Conservation (phyloP, 768 basidiomycete species). For the Rhodosporidiobolus odoratus region DNA sequence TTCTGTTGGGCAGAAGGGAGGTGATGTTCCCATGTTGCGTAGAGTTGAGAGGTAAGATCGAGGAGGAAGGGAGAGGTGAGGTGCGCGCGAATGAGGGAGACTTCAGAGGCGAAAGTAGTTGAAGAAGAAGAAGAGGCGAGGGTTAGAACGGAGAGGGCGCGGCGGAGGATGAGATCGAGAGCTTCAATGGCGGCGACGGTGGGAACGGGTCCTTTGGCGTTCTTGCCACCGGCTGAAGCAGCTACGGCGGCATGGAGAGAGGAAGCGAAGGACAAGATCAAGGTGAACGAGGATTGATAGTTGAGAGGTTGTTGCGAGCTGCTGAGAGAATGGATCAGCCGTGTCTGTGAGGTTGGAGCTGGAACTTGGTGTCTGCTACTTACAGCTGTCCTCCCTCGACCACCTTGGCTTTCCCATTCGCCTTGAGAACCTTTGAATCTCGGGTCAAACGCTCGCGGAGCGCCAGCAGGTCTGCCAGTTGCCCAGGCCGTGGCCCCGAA, state of each 20-base stretch:
- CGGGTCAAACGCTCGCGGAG: slow-evolving; percentile 14
- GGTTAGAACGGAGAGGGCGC: not conserved
- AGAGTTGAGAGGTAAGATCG: slow-evolving; percentile 5
- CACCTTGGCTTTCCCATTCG: no score
- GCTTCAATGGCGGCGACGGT: slow-evolving; percentile 26
- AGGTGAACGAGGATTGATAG: slow-evolving; percentile 5
- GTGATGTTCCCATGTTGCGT: slow-evolving; percentile 21
- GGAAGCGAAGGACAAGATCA: slow-evolving; percentile 14
- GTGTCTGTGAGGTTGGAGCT: not conserved
- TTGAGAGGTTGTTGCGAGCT: not conserved
- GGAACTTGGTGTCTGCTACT: not conserved
- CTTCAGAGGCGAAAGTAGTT: slow-evolving; percentile 7
- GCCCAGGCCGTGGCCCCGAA: not conserved
- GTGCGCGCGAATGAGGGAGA: not conserved
- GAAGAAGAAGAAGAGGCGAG: not conserved
- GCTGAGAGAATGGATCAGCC: not conserved
- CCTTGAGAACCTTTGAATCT: slow-evolving; percentile 1
- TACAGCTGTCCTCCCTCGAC: slow-evolving; percentile 4
- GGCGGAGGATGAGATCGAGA: slow-evolving; percentile 27
- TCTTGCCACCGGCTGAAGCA: not conserved
- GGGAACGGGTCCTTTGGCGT: not conserved
- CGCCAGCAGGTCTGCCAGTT: slow-evolving; percentile 7
- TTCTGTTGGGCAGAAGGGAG: slow-evolving; percentile 6
- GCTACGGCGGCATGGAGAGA: not conserved
- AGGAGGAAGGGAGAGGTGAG: slow-evolving; percentile 2